phyloP scores from a whole-genome alignment of 1,284 basidiomycete genomes.

The Irpex sp. region DNA sequence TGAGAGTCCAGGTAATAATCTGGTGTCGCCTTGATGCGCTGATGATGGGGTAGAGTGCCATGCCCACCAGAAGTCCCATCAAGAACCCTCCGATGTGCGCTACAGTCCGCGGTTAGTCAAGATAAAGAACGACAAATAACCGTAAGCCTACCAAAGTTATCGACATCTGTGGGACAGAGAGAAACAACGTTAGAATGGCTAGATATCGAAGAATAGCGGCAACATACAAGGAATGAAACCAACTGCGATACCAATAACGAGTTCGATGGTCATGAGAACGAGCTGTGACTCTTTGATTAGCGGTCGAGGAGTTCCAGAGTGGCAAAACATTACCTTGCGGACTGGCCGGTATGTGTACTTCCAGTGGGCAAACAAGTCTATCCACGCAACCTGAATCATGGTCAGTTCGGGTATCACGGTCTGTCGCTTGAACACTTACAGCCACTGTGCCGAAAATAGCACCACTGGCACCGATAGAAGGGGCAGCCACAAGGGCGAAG shows the following conservation, averaged over 20 bases:
- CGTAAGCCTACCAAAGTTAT: constrained; percentile 65
- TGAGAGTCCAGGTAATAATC: constrained; percentile 70
- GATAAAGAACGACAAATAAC: not conserved
- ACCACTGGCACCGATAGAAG: constrained; percentile 91
- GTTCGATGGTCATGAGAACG: constrained; percentile 79
- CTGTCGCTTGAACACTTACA: constrained; percentile 35
- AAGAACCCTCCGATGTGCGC: constrained; percentile 78
- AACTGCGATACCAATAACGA: constrained; percentile 81
- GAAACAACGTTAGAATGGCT: constrained; percentile 7
- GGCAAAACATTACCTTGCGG: constrained; percentile 51
- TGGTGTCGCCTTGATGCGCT: constrained; percentile 72
- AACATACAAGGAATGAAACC: constrained; percentile 78
- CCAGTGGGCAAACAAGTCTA: constrained; percentile 94
- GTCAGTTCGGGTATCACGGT: not conserved
- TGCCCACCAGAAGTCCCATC: constrained; percentile 82
- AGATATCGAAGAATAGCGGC: constrained; percentile 4
- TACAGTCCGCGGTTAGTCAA: constrained; percentile 23
- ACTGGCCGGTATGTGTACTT: constrained; percentile 78
- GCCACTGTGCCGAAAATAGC: constrained; percentile 93
- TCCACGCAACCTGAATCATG: constrained; percentile 58
- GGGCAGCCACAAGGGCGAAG: constrained; percentile 85
- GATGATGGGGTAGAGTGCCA: constrained; percentile 88
- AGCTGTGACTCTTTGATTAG: constrained; percentile 42
- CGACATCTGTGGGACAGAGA: constrained; percentile 45
- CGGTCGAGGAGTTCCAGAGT: not conserved